These are phyloP conservation scores for Fusarium piperis DNA, from an alignment of 2,329 filamentous ascomycete genomes.

Conservation along the genomic window DNA sequence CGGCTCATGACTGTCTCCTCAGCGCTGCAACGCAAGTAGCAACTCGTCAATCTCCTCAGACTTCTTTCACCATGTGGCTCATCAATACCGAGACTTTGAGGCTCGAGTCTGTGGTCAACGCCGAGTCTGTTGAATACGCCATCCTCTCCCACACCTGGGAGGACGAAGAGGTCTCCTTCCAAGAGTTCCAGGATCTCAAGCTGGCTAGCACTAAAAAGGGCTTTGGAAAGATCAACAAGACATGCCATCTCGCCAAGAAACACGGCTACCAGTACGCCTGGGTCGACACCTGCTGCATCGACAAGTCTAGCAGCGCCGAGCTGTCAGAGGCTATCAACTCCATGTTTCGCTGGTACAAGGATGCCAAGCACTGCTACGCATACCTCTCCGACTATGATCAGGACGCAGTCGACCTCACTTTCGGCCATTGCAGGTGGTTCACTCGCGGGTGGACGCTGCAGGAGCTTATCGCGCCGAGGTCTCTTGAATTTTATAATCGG, in stretches of 20 bases:
- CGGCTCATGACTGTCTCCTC: neutral
- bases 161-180: slow-evolving; percentile 39
- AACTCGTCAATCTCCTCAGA: neutral
- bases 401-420: neutral
- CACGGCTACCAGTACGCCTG: slow-evolving; percentile 41
- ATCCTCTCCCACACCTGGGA: slow-evolving; percentile 48
- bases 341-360: slow-evolving; percentile 24
- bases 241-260: slow-evolving; percentile 25
- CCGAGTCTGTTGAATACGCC: slow-evolving; percentile 37
- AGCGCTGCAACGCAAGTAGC: neutral
- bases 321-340: slow-evolving; percentile 25
- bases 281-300: slow-evolving; percentile 45
- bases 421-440: slow-evolving; percentile 2
- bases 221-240: slow-evolving; percentile 31
- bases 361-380: slow-evolving; percentile 1
- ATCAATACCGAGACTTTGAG: slow-evolving; percentile 30
- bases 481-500: slow-evolving; percentile 1
- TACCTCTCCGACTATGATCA: slow-evolving; percentile 4
- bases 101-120: slow-evolving; percentile 30
- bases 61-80: slow-evolving; percentile 33
- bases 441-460: slow-evolving; percentile 9
- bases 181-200: slow-evolving; percentile 29
- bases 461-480: neutral
- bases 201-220: slow-evolving; percentile 2
- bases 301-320: slow-evolving; percentile 34